Evolutionary conservation across 768 basidiomycete species (phyloP), one percentile per base, ranked within the genome.

Genomic region (Suillus americanus): DNA sequence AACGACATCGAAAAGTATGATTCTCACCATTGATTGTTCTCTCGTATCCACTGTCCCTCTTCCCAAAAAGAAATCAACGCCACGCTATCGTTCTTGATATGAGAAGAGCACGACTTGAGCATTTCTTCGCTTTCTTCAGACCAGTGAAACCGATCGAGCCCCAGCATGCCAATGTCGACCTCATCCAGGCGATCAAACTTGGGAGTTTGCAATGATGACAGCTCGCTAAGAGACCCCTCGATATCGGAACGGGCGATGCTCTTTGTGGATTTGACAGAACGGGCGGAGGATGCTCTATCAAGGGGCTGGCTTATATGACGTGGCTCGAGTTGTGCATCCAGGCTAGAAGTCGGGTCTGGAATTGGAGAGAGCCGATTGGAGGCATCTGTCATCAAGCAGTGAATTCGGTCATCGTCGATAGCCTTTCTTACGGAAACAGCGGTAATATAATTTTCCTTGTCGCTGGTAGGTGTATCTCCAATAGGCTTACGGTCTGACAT

Each of bases 81-180:
- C 3, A 64, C 0, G 7, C 72, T 73, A 30, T 75, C 74, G 23
- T 68, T 65, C 30, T 65, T 73, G 35, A 54, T 56, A 7, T 75
- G 70, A 16, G 8, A 67, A 28, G 68, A 35, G 13, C 20, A 66
- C 2, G 62, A 45, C 14, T 54, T 68, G 13, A 45, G 18, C 6
- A 61, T 37, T 23, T 71, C 73, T 25, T 64, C 66, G 43, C 43
- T 25, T 10, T 68, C 65, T 3, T 72, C 63, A 38, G 53, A 65
- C 70, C 69, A 75, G 28, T 38, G 55, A 41, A 72, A 74, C 13
- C 66, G 66, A 51, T 74, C 69, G 4, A 75, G 72, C 46, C 72
- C 70, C 7, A 74, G 61, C n/a, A 70, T 65, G n/a, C 72, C 64
- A 51, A 74, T 66, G 16, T 70, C 70, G 1, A 66, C 61, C 0